phyloP scores from a whole-genome alignment of 192 early-diverging fungal species.

The Rhizophagus sp. region DNA sequence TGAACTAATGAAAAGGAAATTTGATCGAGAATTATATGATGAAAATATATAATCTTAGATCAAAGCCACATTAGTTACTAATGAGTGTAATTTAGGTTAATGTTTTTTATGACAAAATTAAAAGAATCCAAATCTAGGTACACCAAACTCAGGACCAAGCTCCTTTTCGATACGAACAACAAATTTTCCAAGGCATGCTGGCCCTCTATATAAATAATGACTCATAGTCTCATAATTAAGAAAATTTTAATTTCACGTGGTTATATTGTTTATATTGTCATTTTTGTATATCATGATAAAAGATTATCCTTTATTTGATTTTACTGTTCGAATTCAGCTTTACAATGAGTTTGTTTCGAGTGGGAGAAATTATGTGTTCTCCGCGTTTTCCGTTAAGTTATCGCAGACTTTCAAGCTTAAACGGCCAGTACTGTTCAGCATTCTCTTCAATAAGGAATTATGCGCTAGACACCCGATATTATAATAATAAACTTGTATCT shows the following conservation, averaged over 20 bases:
- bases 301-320: not conserved
- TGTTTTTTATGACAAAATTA: no score
- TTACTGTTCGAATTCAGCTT: not conserved
- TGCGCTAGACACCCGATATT: not conserved
- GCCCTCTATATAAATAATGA: no score
- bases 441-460: not conserved
- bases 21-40: conserved; percentile 49
- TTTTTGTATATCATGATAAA: not conserved
- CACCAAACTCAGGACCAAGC: no score
- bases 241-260: not conserved
- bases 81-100: no score
- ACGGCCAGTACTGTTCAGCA: not conserved
- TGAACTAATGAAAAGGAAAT: conserved; percentile 59
- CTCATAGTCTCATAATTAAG: no score
- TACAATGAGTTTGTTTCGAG: not conserved
- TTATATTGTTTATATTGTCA: not conserved
- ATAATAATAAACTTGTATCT: not conserved
- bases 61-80: no score
- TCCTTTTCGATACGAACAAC: no score
- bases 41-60: conserved; percentile 4
- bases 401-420: not conserved
- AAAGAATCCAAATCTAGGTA: no score
- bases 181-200: no score
- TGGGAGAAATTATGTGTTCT: not conserved
- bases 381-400: not conserved